phyloP scores from a whole-genome alignment of 169 alveolate species.

The Cryptosporidium xiaoi region DNA sequence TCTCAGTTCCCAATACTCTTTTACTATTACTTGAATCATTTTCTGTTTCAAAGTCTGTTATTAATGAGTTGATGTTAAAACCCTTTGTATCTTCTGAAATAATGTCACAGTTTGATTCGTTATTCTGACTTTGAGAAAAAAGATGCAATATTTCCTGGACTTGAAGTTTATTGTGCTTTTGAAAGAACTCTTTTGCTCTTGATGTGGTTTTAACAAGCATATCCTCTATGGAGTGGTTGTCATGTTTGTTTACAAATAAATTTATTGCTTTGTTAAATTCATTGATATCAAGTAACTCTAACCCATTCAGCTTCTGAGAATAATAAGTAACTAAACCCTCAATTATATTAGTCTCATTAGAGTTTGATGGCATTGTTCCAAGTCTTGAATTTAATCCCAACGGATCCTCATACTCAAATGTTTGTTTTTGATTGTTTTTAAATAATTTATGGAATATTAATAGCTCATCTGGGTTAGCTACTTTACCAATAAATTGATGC shows the following conservation, averaged over 20 bases:
- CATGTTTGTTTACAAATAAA: constrained; percentile 43
- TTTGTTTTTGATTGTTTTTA: background rate
- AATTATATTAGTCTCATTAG: constrained; percentile 17
- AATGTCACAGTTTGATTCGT: too few species aligned
- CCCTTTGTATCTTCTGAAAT: too few species aligned
- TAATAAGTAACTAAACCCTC: constrained; percentile 15
- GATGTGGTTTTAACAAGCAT: background rate
- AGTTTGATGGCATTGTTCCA: background rate
- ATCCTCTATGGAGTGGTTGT: constrained; percentile 42
- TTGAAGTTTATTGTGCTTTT: background rate
- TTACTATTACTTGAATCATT: too few species aligned
- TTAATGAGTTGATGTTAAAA: too few species aligned
- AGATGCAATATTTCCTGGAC: background rate
- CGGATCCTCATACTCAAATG: constrained; percentile 13
- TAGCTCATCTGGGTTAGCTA: constrained; percentile 85
- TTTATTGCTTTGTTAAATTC: constrained; percentile 51
- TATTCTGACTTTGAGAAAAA: too few species aligned
- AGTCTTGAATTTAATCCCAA: constrained; percentile 14
- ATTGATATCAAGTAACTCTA: constrained; percentile 16
- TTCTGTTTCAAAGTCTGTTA: too few species aligned
- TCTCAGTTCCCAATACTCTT: too few species aligned
- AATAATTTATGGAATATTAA: constrained; percentile 76
- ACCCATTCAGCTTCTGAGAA: constrained; percentile 20
- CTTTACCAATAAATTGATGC: constrained; percentile 74
- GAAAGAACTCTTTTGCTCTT: constrained; percentile 20